Percentiles rank a stretch among this genome's conserved stretches.
Evolutionary conservation across 2,329 filamentous ascomycete genomes (phyloP).

Genomic region (Lachnellula cervina): DNA sequence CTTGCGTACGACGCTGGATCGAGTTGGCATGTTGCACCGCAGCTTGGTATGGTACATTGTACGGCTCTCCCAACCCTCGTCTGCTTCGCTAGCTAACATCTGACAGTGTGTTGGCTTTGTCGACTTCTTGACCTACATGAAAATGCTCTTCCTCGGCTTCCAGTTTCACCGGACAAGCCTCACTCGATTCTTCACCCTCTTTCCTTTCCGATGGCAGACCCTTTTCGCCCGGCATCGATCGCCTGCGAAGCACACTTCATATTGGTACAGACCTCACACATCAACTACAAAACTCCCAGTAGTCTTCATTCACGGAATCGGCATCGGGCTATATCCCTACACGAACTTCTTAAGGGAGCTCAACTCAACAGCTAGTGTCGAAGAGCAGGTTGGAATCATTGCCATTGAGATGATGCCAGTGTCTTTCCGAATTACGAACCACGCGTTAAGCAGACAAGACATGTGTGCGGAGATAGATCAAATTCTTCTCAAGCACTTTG

Average conservation of each 20-base stretch:
- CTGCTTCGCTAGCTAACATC: not conserved
- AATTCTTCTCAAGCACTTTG: constrained; percentile 48
- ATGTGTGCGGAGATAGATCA: constrained; percentile 48
- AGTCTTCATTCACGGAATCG: constrained; percentile 60
- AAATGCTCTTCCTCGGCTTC: constrained; percentile 42
- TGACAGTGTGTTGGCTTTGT: constrained; percentile 31
- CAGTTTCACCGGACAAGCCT: constrained; percentile 42
- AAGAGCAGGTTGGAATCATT: constrained; percentile 52
- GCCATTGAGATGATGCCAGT: constrained; percentile 55
- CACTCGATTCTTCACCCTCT: constrained; percentile 41
- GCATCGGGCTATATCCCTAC: constrained; percentile 55
- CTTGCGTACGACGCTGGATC: constrained; percentile 53
- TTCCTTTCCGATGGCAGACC: constrained; percentile 49
- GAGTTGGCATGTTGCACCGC: constrained; percentile 51
- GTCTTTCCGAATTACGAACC: constrained; percentile 50
- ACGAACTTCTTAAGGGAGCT: constrained; percentile 49
- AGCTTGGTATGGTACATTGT: constrained; percentile 54
- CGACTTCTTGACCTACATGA: constrained; percentile 31
- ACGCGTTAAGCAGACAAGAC: constrained; percentile 42
- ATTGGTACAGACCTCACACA: constrained; percentile 58
- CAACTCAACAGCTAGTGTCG: constrained; percentile 34
- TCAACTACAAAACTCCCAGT: constrained; percentile 52
- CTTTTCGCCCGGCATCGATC: constrained; percentile 43
- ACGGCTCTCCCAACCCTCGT: constrained; percentile 20
- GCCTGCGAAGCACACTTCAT: constrained; percentile 44